A percentile compares a stretch with the other conserved stretches of the same genome.
phyloP scores from a whole-genome alignment of 2,329 filamentous ascomycete species.

The Stachybotrys elegans region DNA sequence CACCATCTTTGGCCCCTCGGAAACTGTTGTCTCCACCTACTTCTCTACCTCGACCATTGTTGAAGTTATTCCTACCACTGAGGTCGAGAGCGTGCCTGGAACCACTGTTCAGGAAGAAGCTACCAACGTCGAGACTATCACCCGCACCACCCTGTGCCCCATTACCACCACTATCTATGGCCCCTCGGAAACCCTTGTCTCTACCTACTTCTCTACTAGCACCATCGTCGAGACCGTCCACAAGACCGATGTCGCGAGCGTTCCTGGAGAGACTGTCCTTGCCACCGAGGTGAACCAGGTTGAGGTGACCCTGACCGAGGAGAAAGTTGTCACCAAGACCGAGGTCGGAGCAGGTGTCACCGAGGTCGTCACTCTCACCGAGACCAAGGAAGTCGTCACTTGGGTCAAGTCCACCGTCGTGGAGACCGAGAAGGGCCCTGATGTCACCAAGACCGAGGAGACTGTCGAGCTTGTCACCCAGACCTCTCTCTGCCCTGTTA shows the following conservation, averaged over 20 bases:
- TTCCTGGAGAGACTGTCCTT: constrained; percentile 24
- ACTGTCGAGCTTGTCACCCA: constrained; percentile 32
- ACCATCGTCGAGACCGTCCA: constrained; percentile 22
- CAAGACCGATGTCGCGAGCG: constrained; percentile 18
- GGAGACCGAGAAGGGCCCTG: constrained; percentile 24
- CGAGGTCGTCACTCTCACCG: constrained; percentile 12
- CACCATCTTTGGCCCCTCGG: constrained; percentile 28
- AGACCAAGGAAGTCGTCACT: constrained; percentile 21
- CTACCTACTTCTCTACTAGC: constrained; percentile 18
- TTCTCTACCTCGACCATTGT: constrained; percentile 19
- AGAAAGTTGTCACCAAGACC: constrained; percentile 32
- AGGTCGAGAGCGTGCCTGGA: constrained; percentile 23
- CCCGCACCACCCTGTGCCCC: constrained; percentile 33
- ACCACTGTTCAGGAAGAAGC: constrained; percentile 19
- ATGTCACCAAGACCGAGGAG: constrained; percentile 26
- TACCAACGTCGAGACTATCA: constrained; percentile 21
- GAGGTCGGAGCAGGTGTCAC: constrained; percentile 27
- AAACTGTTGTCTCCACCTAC: constrained; percentile 21
- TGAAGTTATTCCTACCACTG: constrained; percentile 22
- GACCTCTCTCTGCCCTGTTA: constrained; percentile 39
- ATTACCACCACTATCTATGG: constrained; percentile 29
- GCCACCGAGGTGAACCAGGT: constrained; percentile 23
- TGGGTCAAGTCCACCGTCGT: constrained; percentile 26
- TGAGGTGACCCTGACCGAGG: constrained; percentile 34
- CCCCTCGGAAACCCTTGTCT: constrained; percentile 24